Evolutionary conservation across 768 basidiomycete genomes (phyloP), one percentile per base, ranked within the genome.

Genomic region (Fibroporia radiculosa): DNA sequence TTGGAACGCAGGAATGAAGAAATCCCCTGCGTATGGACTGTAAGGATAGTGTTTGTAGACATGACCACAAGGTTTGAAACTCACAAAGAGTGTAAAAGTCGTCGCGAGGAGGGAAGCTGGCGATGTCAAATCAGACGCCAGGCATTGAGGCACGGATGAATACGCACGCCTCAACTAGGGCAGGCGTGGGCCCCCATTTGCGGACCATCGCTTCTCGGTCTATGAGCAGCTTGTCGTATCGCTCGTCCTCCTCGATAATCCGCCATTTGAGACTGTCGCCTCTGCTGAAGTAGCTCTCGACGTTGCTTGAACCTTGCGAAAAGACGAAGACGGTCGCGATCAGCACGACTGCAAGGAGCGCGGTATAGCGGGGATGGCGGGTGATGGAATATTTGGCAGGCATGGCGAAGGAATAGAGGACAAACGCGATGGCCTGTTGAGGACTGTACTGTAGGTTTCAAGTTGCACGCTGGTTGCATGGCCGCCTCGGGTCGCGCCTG

Each of bases 291-390:
- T 47, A 37, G 2, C 28, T 27, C 10, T 3, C 76, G 48, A 29
- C 73, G 68, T 27, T 56, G 52, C 18, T 66, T 56, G 13, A 78
- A 53, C 68, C 70, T 47, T 54, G 59, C 48, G 45, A 77, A 66
- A 79, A 54, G 55, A 73, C 74, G 56, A 76, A 57, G 16, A 76
- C 69, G 35, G 64, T 59, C 39, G 66, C 48, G 34, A 77, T 66
- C 31, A 68, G 60, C 45, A 69, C 37, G 27, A 67, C 58, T 39
- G 75, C 60, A 53, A 69, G 57, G 47, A 76, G 48, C 8, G 32
- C 40, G 46, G 66, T 58, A 60, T 78, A 79, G 52, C 75, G 71
- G 23, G 77, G 77, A 56, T 79, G 75, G 45, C 74, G 68, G 46
- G 50, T 22, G 51, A 52, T 35, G 44, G 39, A 25, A 23, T 32